Evolutionary conservation across 129 eudicot genomes (phyloP).

Genomic region (Oenanthe sinensis): DNA sequence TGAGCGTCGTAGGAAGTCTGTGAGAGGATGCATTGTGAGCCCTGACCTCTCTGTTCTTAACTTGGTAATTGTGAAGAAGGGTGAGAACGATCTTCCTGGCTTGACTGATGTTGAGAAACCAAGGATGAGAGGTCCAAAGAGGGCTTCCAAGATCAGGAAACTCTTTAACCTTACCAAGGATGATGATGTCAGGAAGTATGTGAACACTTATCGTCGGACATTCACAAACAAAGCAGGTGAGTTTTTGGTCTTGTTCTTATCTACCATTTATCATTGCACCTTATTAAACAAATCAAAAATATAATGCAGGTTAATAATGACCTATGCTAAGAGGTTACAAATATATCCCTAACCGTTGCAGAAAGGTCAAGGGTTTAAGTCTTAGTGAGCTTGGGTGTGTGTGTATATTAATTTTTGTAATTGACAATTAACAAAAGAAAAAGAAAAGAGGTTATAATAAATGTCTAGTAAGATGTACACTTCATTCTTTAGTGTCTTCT

Average conservation of each 20-base stretch:
- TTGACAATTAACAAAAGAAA: neutral
- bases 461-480: neutral
- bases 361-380: neutral
- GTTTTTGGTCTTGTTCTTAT: neutral
- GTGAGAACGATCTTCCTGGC: slow-evolving; percentile 76
- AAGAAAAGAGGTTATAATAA: neutral
- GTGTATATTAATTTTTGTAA: neutral
- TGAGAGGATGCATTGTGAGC: slow-evolving; percentile 82
- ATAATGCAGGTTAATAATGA: neutral
- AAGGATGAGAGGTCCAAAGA: slow-evolving; percentile 90
- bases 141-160: slow-evolving; percentile 83
- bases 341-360: neutral
- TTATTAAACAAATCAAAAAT: neutral
- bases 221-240: slow-evolving; percentile 64
- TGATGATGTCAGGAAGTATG: slow-evolving; percentile 89
- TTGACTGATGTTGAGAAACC: slow-evolving; percentile 79
- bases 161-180: slow-evolving; percentile 72
- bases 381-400: neutral
- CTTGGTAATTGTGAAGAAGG: slow-evolving; percentile 76
- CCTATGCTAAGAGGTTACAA: neutral
- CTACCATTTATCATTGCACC: neutral
- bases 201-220: slow-evolving; percentile 74
- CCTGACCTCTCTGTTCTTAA: slow-evolving; percentile 73
- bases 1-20: slow-evolving; percentile 82
- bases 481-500: neutral